These are phyloP conservation scores for Leishmania guyanensis DNA, from an alignment of 208 protist genomes.

Conservation along the genomic window DNA sequence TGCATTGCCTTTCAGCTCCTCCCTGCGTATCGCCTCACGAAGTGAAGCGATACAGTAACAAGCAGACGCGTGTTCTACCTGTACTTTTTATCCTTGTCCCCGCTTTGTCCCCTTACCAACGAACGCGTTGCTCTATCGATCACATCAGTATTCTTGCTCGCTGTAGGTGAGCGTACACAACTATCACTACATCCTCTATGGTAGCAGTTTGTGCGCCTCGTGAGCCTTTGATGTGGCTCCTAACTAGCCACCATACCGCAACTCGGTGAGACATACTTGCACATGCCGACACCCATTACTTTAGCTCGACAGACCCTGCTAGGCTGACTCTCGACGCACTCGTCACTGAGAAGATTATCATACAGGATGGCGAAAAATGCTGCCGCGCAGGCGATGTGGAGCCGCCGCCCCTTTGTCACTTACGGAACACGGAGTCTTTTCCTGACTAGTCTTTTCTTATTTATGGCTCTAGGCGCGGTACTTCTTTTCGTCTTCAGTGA, in stretches of 20 bases:
- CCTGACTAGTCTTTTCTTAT: neutral
- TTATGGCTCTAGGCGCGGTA: neutral
- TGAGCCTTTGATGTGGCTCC: neutral
- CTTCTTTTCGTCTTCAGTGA: neutral
- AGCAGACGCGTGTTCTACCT: neutral
- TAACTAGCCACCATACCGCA: neutral
- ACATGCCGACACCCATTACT: neutral
- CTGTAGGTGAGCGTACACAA: neutral
- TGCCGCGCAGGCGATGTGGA: neutral
- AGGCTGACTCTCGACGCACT: neutral
- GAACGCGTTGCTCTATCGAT: neutral
- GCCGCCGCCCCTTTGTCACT: neutral
- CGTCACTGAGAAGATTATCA: neutral
- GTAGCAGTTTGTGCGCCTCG: neutral
- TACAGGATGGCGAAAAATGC: neutral
- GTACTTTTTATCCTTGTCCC: neutral
- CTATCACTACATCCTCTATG: neutral
- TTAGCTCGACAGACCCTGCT: neutral
- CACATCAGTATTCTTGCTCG: too few species aligned
- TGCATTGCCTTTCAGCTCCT: neutral
- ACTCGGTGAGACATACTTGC: too few species aligned
- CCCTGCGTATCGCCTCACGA: neutral
- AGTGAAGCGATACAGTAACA: neutral
- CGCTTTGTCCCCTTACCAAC: neutral
- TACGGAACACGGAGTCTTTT: neutral